Base-by-base conservation (phyloP, 2,329 filamentous ascomycete species). In the Alternaria triticimaculans region DNA sequence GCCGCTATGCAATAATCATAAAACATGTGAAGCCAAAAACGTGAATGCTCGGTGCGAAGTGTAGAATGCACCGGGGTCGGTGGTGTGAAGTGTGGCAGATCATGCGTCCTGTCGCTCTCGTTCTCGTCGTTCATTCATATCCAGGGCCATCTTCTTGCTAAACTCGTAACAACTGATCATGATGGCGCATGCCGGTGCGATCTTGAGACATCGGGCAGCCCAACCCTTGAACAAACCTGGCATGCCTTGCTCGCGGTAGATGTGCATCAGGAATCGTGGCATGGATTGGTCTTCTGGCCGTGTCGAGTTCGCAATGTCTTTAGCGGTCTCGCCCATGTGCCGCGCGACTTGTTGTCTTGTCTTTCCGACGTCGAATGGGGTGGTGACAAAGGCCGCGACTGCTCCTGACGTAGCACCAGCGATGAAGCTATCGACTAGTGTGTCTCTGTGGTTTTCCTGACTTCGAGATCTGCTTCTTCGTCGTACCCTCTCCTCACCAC, bases 141-240 rank as follows among this genome's bases (percentile, higher is more conserved):
- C 86, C 58, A 89, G 86, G 33, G 96, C 96, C 78, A 92, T 90
- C 79, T 92, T 90, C 85, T 99, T 99, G 55, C 96, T 94, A 41
- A 98, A 88, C 80, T 99, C 96, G 80, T 98, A 99, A 77, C 91
- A 97, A 78, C 93, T 96, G 77, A 99, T 98, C 96, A 99, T 99
- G 78, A 99, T 98, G 26, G 96, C 96, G 81, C 96, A 99, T 0
- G 95, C 93, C 1, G 96, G 96, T 1, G 96, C 95, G 6, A 99
- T 94, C 79, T 98, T 98, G 64, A 98, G 84, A 70, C 93, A 97
- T 43, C 96, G 87, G 0, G 96, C 94, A 23, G 93, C 90, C 93
- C 94, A 97, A 46, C 96, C 96, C 72, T 86, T 92, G 87, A 96
- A 98, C 6, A 99, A 83, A 0, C 96, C 96, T 1, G 87, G 78